These are phyloP conservation scores for Lodderomyces elongisporus DNA, from an alignment of 1,139 yeast genomes.

Conservation along the genomic window DNA sequence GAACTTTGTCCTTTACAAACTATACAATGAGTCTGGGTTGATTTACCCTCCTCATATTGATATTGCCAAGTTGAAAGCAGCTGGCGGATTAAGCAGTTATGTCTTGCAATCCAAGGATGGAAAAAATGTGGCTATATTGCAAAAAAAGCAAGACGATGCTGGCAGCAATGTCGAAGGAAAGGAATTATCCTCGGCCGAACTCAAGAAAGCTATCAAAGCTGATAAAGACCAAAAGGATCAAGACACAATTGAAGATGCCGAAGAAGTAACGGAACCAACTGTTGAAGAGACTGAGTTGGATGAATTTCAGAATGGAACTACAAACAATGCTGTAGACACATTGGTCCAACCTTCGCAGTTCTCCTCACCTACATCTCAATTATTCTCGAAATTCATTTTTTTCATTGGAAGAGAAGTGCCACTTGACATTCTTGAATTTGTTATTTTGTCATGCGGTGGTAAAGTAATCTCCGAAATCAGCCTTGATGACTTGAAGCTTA, in stretches of 20 bases:
- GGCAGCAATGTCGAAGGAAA: constrained; percentile 36
- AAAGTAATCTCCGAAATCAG: constrained; percentile 81
- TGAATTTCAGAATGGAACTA: constrained; percentile 51
- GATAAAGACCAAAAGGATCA: constrained; percentile 36
- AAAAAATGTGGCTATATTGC: constrained; percentile 8
- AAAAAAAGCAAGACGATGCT: constrained; percentile 19
- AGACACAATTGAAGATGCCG: constrained; percentile 30
- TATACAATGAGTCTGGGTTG: constrained; percentile 79
- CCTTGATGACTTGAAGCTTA: constrained; percentile 61
- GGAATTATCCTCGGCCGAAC: constrained; percentile 39
- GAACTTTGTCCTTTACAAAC: constrained; percentile 79
- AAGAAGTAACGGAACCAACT: constrained; percentile 36
- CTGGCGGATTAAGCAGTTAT: constrained; percentile 86
- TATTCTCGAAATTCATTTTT: constrained; percentile 74
- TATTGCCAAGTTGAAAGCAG: constrained; percentile 64
- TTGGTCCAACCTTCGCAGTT: constrained; percentile 74
- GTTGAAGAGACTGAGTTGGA: constrained; percentile 54
- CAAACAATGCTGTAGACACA: constrained; percentile 65
- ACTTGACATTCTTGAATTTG: constrained; percentile 82
- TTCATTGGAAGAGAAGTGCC: constrained; percentile 96
- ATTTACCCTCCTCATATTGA: constrained; percentile 91
- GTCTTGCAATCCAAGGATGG: constrained; percentile 47
- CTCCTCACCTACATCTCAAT: constrained; percentile 52
- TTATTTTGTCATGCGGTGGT: constrained; percentile 86
- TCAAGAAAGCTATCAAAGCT: constrained; percentile 48